Conservation (phyloP, 2,329 filamentous ascomycete species). For the Mycogone perniciosa region DNA sequence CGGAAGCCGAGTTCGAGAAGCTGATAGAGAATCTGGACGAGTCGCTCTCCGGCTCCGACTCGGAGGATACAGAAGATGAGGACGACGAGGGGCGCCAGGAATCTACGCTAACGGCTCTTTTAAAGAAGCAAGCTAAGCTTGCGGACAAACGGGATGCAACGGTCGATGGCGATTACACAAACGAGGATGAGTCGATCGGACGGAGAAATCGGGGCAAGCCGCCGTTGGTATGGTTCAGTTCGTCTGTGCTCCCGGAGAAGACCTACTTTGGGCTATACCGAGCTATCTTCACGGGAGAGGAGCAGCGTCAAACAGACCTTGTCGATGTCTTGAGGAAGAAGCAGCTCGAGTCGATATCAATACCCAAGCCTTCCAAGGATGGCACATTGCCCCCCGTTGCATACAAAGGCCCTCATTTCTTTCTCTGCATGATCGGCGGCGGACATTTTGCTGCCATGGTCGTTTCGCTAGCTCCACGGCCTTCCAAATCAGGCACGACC, state of each 20-base stretch:
- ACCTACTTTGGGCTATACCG: constrained; percentile 81
- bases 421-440: constrained; percentile 97
- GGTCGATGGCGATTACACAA: constrained; percentile 43
- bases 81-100: constrained; percentile 52
- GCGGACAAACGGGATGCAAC: constrained; percentile 41
- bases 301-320: constrained; percentile 57
- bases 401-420: constrained; percentile 75
- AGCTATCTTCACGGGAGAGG: constrained; percentile 66
- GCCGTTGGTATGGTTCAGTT: constrained; percentile 81
- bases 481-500: constrained; percentile 59
- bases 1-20: constrained; percentile 79
- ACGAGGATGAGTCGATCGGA: constrained; percentile 33
- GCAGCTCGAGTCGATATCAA: constrained; percentile 61
- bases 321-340: constrained; percentile 66
- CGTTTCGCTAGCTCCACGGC: constrained; percentile 76
- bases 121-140: constrained; percentile 78
- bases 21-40: constrained; percentile 82
- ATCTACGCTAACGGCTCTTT: constrained; percentile 64
- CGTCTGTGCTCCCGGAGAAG: constrained; percentile 66
- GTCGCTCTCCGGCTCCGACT: constrained; percentile 83
- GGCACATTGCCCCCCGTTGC: constrained; percentile 48
- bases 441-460: constrained; percentile 98
- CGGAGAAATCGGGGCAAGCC: constrained; percentile 57
- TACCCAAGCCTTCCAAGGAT: constrained; percentile 50
- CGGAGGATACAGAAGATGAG: constrained; percentile 63